These are phyloP conservation scores for Voacanga thouarsii DNA, from an alignment of 257 asterid genomes.

Conservation along the genomic window DNA sequence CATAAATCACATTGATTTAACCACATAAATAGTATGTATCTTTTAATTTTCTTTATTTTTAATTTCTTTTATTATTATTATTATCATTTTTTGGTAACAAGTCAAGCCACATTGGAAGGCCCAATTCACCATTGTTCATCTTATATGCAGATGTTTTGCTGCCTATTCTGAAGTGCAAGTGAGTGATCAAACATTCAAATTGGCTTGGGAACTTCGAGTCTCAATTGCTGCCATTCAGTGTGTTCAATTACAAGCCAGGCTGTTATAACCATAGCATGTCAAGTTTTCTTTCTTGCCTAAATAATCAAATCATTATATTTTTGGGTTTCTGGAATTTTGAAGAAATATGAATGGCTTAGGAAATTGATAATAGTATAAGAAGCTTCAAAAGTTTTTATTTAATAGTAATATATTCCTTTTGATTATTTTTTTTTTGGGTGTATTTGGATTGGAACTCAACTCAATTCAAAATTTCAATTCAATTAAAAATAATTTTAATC, in stretches of 20 bases:
- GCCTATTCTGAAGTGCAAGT: conserved; percentile 49
- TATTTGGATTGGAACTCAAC: not conserved
- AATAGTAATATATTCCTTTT: not conserved
- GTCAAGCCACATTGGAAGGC: too few species aligned
- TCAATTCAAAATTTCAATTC: too few species aligned
- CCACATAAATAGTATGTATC: too few species aligned
- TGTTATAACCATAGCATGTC: not conserved
- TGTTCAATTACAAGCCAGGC: not conserved
- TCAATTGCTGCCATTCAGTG: conserved; percentile 1
- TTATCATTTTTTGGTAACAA: too few species aligned
- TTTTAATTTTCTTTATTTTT: too few species aligned
- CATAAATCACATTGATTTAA: too few species aligned
- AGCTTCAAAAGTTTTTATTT: not conserved
- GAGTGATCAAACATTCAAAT: not conserved
- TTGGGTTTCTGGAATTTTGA: not conserved
- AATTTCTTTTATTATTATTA: too few species aligned
- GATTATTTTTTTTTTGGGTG: not conserved
- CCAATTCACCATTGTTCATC: not conserved
- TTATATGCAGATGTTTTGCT: conserved; percentile 51
- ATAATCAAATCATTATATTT: not conserved
- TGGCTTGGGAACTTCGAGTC: not conserved
- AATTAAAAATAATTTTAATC: too few species aligned
- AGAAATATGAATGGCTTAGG: not conserved
- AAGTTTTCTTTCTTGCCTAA: not conserved
- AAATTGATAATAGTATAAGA: not conserved